phyloP scores from a whole-genome alignment of 441 rosid genomes.

The Theobroma grandiflorum region DNA sequence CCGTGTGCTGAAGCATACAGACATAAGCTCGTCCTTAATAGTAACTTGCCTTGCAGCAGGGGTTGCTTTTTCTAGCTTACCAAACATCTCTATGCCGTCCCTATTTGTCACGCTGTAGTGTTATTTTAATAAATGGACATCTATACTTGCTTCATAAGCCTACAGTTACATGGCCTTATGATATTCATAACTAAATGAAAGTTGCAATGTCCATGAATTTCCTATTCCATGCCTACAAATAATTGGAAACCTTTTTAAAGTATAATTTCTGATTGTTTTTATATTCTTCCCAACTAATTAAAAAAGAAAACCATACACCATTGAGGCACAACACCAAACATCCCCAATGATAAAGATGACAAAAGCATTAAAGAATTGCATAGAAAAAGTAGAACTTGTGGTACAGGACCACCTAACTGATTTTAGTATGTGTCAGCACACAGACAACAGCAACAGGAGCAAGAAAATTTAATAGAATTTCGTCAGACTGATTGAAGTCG shows the following conservation, averaged over 20 bases:
- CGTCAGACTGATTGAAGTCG: neutral
- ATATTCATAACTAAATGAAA: neutral
- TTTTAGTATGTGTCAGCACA: slow-evolving; percentile 3
- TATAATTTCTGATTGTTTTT: neutral
- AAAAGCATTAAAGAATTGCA: neutral
- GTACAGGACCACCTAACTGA: neutral
- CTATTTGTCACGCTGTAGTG: neutral
- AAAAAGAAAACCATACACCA: neutral
- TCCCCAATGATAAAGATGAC: neutral
- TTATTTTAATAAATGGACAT: neutral
- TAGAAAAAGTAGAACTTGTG: neutral
- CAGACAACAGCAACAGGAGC: neutral
- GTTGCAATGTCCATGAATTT: neutral
- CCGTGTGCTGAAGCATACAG: neutral
- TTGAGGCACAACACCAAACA: neutral
- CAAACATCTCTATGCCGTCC: neutral
- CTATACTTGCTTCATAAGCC: neutral
- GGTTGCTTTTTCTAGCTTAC: neutral
- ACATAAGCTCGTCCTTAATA: neutral
- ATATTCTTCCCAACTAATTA: neutral
- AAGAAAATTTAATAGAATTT: slow-evolving; percentile 6
- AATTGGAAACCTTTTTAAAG: neutral
- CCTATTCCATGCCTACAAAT: neutral
- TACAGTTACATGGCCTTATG: neutral
- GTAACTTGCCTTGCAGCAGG: neutral